Evolutionary conservation across 2,329 filamentous ascomycete genomes (phyloP), one percentile per base, ranked within the genome.

Genomic region (Calonectria multiphialidica): DNA sequence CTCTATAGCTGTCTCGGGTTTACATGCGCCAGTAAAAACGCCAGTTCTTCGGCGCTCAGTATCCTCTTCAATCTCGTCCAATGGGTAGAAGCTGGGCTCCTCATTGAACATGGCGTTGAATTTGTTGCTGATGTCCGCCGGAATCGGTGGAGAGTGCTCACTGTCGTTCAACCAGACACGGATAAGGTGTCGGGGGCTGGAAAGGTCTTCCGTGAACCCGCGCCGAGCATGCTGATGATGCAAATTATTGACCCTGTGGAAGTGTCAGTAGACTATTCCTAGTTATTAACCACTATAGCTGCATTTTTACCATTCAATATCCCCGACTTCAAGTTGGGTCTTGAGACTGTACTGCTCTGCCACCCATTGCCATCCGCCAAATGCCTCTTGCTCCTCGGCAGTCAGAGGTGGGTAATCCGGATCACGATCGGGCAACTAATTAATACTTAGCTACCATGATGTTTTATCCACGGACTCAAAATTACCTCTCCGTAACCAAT

Each of bases 401-500:
- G 45, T 53, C 33, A 65, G 33, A 30, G 33, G n/a, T 18, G 35
- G 45, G 37, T n/a, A 65, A 28, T 65, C 33, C 0, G 55, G 35
- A 42, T 61, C 55, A 16, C 55, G 55, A 2, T 50, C 30, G 15
- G 61, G 44, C 10, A 64, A 33, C 61, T 64, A 16, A 16, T n/a
- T 16, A 10, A 18, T 3, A 18, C 5, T 64, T 50, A 64, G 61
- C 21, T 1, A n/a, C 15, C 18, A 13, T 18, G n/a, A n/a, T 18
- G 7, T 23, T 25, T 16, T 49, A 21, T 25, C 5, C 5, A 12
- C 35, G 13, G 9, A 10, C 5, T 15, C 13, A 7, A 23, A 16
- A 35, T 64, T 50, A 64, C 61, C 62, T 65, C 62, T 50, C 62
- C 62, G 30, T 65, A 65, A 12, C 62, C 62, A 15, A 65, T 65